These are phyloP conservation scores for Tulasnella sp. DNA, from an alignment of 768 basidiomycete species.

Conservation along the genomic window DNA sequence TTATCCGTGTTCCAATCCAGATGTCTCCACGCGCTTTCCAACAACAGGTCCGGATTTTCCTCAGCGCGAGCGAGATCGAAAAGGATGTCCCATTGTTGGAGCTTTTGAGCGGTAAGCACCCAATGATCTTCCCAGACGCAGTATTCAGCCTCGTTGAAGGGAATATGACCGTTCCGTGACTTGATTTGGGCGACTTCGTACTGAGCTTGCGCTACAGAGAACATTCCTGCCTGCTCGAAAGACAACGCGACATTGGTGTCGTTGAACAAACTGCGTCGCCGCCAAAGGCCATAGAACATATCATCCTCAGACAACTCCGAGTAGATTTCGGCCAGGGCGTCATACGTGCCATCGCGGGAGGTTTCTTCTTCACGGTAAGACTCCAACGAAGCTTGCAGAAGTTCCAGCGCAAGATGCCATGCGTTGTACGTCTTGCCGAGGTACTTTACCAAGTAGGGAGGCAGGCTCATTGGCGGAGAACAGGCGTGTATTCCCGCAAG, in stretches of 20 bases:
- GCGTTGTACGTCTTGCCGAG: constrained; percentile 94
- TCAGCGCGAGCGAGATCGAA: constrained; percentile 88
- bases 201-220: constrained; percentile 84
- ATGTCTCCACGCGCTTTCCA: constrained; percentile 95
- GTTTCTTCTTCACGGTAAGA: constrained; percentile 73
- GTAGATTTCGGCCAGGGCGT: constrained; percentile 92
- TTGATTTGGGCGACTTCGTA: constrained; percentile 91
- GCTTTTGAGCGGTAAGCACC: constrained; percentile 92
- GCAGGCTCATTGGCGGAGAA: constrained; percentile 81
- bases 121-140: constrained; percentile 99
- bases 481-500: constrained; percentile 85
- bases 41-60: constrained; percentile 85
- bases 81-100: constrained; percentile 97
- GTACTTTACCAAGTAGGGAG: constrained; percentile 94
- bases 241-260: constrained; percentile 89
- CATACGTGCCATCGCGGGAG: constrained; percentile 80
- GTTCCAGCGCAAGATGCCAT: constrained; percentile 91
- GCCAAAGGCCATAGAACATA: constrained; percentile 95
- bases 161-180: constrained; percentile 75
- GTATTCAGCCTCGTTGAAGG: constrained; percentile 94
- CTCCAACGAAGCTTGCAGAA: constrained; percentile 80
- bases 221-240: constrained; percentile 96
- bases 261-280: constrained; percentile 80
- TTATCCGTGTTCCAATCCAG: constrained; percentile 77
- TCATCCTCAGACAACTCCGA: constrained; percentile 96